Base-by-base conservation (phyloP, 352 stramenopile species). In the Pythium brassicae region DNA sequence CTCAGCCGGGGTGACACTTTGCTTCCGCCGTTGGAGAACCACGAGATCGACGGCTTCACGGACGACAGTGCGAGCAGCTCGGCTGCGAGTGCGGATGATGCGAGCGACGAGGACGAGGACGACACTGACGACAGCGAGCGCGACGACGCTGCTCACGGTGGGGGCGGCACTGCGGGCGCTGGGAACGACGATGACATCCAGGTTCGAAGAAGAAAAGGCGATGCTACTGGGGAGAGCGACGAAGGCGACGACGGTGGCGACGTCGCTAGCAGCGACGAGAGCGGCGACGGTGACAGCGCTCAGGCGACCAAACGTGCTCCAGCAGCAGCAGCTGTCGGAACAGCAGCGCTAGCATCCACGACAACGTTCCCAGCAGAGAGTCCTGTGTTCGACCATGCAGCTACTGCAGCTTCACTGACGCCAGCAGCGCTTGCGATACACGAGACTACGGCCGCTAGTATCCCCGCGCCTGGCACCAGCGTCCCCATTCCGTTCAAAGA, bases 21-120 rank as follows among this genome's bases (percentile, higher is more conserved):
- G 40, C 47, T 88, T 10, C 73, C 75, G 3, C 75, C 78, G 29
- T 67, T 66, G 12, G 71, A 63, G 14, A 74, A 78, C 47, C 67
- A 91, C 49, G 81, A 89, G 55, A 83, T 88, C 34, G 80, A 92
- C 52, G 83, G 78, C 9, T 77, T 90, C 61, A 93, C 83, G 1
- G 83, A 93, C 40, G 78, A 93, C 46, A 89, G 81, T 42, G 81
- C 78, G 3, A 88, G 71, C 49, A 77, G 65, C 23, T 93, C 83
- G 6, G 83, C 73, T 10, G 78, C 71, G 3, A 89, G 78, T 49
- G 74, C 60, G 0, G 73, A 89, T 1, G 72, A 78, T 14, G 69
- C 47, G 10, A 65, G 68, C 7, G 61, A 43, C 14, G 49, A 40
- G 8, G 58, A 63, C 2, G 63, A 69, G 15, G 71, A 63, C 10